Conservation (phyloP, 768 basidiomycete genomes). For the Gloeopeniophorella convolvens region DNA sequence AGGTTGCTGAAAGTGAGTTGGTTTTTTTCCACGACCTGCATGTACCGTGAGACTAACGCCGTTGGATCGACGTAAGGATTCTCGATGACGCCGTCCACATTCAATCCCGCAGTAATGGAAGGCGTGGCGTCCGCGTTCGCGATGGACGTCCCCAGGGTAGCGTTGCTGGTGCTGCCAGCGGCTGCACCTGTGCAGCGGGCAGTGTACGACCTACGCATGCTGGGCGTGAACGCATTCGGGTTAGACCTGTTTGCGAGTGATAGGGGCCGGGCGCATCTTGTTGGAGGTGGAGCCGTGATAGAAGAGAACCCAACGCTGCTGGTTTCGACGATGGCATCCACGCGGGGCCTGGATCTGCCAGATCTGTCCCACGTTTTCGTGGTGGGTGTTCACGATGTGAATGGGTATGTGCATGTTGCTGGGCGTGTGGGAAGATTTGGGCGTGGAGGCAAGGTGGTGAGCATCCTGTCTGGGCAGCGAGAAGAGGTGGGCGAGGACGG, state of each 20-base stretch:
- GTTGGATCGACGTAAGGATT: slow-evolving; percentile 32
- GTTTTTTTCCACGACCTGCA: background rate
- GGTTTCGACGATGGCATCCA: slow-evolving; percentile 62
- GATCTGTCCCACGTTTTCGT: slow-evolving; percentile 71
- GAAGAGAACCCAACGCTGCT: slow-evolving; percentile 55
- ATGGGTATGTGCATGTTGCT: slow-evolving; percentile 62
- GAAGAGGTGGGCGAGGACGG: slow-evolving; percentile 37
- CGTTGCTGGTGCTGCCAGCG: slow-evolving; percentile 62
- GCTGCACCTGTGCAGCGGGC: slow-evolving; percentile 54
- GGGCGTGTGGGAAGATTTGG: slow-evolving; percentile 76
- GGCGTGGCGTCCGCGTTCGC: slow-evolving; percentile 67
- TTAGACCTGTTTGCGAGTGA: slow-evolving; percentile 46
- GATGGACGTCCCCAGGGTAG: slow-evolving; percentile 61
- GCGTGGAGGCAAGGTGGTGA: slow-evolving; percentile 57
- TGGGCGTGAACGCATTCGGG: slow-evolving; percentile 62
- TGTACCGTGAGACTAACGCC: slow-evolving; percentile 1
- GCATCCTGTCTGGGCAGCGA: slow-evolving; percentile 40
- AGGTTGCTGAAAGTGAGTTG: slow-evolving; percentile 9
- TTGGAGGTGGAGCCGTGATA: slow-evolving; percentile 29
- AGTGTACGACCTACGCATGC: slow-evolving; percentile 53
- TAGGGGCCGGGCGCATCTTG: slow-evolving; percentile 38
- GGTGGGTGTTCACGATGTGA: slow-evolving; percentile 54
- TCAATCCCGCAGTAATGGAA: slow-evolving; percentile 53
- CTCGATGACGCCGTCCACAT: slow-evolving; percentile 40
- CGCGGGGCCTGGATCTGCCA: slow-evolving; percentile 68